Base-by-base conservation (phyloP, 371 early-diverging fungal species). In the Mucor plumbeus region DNA sequence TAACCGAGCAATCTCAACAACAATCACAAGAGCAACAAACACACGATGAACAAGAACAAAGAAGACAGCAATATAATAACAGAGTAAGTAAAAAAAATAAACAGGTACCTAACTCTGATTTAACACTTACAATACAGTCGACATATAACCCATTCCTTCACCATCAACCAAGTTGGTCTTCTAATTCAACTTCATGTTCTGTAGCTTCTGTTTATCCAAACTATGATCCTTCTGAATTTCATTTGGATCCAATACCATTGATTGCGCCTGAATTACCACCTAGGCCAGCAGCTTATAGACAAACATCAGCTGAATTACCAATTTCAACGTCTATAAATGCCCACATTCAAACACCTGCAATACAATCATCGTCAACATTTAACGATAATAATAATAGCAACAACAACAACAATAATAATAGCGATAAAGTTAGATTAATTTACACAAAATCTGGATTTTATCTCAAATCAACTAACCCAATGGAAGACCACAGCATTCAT, bases 361-460 rank as follows among this genome's bases (percentile, higher is more conserved):
- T 15, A 15, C n/a, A 13, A 3, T 48, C 61, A 35, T 15, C 44
- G 5, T 53, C 48, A 54, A n/a, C 58, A 9, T 5, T 39, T 10
- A 44, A 17, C 3, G 26, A 26, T 26, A 26, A 26, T 26, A 26
- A 26, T 3, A 26, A 26, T 3, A 26, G 3, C 26, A 26, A 3
- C 3, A 34, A 26, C 26, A 26, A 26, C 26, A 26, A 26, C 26
- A 26, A 3, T 26, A 34, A 21, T 6, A 60, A 31, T 31, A 39
- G 14, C 10, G 65, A 56, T 33, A 44, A 50, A 40, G 65, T 80
- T 13, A 70, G 73, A 13, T 47, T 82, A 15, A 72, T 82, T 11
- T 82, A 82, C 64, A 63, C 79, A 21, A 82, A 82, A 53, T 79
- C 79, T 8, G 82, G 77, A 3, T 82, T 79, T 38, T 78, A 74